These are phyloP conservation scores for Xanthoconium separans DNA, from an alignment of 1,284 basidiomycete species.

Conservation along the genomic window DNA sequence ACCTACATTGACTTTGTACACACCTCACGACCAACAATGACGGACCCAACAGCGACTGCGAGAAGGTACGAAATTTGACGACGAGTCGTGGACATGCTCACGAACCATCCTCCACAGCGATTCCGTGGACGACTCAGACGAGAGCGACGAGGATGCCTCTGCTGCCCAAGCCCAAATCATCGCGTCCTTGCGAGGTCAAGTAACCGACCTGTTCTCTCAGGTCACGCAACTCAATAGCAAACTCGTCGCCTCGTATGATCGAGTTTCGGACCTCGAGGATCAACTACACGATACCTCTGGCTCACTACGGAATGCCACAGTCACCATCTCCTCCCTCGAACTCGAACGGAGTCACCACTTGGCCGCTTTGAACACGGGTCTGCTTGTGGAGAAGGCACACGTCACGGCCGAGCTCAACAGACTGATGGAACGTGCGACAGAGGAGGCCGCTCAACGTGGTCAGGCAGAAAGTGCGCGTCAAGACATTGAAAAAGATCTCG, in stretches of 20 bases:
- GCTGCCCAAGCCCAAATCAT: conserved; percentile 79
- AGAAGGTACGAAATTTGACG: conserved; percentile 16
- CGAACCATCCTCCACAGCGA: conserved; percentile 1
- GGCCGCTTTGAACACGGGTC: conserved; percentile 79
- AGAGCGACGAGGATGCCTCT: conserved; percentile 33
- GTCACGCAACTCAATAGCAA: conserved; percentile 90
- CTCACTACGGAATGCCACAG: conserved; percentile 54
- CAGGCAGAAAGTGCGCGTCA: conserved; percentile 83
- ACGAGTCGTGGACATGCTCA: conserved; percentile 6
- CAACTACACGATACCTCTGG: conserved; percentile 70
- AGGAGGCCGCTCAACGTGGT: conserved; percentile 89
- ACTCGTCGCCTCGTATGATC: conserved; percentile 89
- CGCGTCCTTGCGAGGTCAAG: conserved; percentile 73
- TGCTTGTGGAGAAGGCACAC: conserved; percentile 90
- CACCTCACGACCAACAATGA: conserved; percentile 12
- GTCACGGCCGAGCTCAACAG: conserved; percentile 91
- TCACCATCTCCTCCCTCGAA: conserved; percentile 71
- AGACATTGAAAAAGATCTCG: conserved; percentile 87
- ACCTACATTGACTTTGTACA: not conserved
- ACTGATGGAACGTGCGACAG: conserved; percentile 91
- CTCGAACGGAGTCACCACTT: conserved; percentile 76
- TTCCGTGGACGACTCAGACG: conserved; percentile 4
- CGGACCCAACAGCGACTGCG: conserved; percentile 3
- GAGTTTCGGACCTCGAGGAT: conserved; percentile 92
- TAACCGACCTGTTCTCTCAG: conserved; percentile 86